A percentile compares a stretch with the other conserved stretches of the same genome.
phyloP scores from a whole-genome alignment of 1,284 basidiomycete species.

The Irpex lacteus region DNA sequence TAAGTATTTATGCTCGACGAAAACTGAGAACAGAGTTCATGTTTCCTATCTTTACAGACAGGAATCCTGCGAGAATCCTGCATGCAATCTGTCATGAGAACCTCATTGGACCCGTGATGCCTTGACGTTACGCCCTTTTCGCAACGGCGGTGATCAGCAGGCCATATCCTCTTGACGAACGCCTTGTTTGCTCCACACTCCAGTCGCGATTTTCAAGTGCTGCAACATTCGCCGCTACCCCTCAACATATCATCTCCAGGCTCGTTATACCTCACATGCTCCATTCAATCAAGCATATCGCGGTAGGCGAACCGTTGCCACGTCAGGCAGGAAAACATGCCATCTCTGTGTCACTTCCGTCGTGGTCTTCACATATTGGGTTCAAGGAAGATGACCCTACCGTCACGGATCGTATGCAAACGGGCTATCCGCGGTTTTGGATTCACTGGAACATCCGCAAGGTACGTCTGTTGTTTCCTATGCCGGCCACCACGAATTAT shows the following conservation, averaged over 20 bases:
- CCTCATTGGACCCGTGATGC: neutral
- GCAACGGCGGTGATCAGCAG: neutral
- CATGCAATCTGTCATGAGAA: neutral
- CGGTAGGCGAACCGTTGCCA: neutral
- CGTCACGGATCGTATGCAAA: constrained; percentile 80
- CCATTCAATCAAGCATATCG: neutral
- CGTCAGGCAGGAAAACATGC: constrained; percentile 54
- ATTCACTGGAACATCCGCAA: constrained; percentile 88
- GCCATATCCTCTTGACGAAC: neutral
- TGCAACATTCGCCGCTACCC: too few species aligned
- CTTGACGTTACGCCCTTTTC: neutral
- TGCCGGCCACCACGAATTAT: neutral
- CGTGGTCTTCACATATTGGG: constrained; percentile 91
- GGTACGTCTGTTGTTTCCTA: constrained; percentile 38
- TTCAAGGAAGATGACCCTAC: constrained; percentile 91
- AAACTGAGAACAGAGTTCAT: too few species aligned
- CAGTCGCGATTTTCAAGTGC: too few species aligned
- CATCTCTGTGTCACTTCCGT: constrained; percentile 94
- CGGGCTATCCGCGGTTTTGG: constrained; percentile 98
- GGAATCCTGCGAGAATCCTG: neutral
- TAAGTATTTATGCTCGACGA: too few species aligned
- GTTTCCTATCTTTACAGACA: too few species aligned
- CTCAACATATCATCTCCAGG: too few species aligned
- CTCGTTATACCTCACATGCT: too few species aligned
- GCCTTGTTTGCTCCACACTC: neutral